Percentiles rank a stretch among this genome's conserved stretches.
Conservation (phyloP, 2,329 filamentous ascomycete genomes). For the Sphaerulina vaccinii region DNA sequence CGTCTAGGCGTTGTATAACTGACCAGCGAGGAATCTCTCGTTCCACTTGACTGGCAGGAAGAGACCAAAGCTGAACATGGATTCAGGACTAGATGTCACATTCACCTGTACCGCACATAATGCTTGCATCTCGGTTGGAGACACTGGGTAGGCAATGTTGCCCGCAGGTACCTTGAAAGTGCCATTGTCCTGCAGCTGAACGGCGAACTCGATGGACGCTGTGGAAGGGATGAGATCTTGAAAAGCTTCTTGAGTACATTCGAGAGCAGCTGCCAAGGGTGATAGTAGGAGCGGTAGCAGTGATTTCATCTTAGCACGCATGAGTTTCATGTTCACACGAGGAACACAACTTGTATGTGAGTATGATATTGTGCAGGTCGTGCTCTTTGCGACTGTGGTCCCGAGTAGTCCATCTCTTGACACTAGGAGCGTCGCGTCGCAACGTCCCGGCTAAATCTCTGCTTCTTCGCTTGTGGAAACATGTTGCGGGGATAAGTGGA, state of each 20-base stretch:
- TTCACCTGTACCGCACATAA: conserved; percentile 36
- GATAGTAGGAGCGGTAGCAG: background rate
- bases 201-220: conserved; percentile 40
- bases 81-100: conserved; percentile 32
- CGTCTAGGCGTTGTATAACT: background rate
- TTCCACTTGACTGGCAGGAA: conserved; percentile 38
- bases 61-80: conserved; percentile 35
- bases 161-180: conserved; percentile 41
- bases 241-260: conserved; percentile 39
- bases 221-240: conserved; percentile 37
- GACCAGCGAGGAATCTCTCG: conserved; percentile 35
- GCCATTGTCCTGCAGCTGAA: conserved; percentile 35
- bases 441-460: background rate
- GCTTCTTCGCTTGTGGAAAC: background rate
- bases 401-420: background rate
- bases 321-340: background rate
- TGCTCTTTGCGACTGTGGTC: background rate
- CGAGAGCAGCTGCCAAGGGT: conserved; percentile 17
- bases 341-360: background rate
- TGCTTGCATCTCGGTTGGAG: conserved; percentile 37
- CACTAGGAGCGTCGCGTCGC: background rate
- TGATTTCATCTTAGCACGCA: background rate
- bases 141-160: conserved; percentile 43
- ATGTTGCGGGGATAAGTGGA: background rate
- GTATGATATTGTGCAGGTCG: background rate